These are phyloP conservation scores for Cylindrodendrum hubeiense DNA, from an alignment of 2,329 filamentous ascomycete species.

Conservation along the genomic window DNA sequence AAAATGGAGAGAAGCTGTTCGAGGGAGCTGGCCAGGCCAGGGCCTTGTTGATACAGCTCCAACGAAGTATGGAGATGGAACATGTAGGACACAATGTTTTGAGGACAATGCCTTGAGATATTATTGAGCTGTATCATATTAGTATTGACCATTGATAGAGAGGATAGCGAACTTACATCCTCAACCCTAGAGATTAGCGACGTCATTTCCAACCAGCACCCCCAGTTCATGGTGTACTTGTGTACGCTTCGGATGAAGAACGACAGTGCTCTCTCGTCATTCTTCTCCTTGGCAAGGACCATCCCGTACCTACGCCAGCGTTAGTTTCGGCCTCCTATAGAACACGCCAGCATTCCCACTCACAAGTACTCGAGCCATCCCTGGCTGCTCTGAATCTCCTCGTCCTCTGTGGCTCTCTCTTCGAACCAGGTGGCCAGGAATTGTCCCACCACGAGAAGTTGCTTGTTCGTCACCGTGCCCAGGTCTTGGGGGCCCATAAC, in stretches of 20 bases:
- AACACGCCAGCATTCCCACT: constrained; percentile 40
- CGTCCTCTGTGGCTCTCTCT: constrained; percentile 70
- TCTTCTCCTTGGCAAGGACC: constrained; percentile 90
- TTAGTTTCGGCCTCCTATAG: constrained; percentile 5
- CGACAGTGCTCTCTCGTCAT: constrained; percentile 84
- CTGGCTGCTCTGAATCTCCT: constrained; percentile 74
- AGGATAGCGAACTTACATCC: constrained; percentile 70
- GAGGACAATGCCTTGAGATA: constrained; percentile 79
- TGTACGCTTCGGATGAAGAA: constrained; percentile 92
- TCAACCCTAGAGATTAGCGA: constrained; percentile 83
- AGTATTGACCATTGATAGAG: constrained; percentile 40
- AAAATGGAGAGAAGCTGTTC: constrained; percentile 87
- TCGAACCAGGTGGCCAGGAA: constrained; percentile 86
- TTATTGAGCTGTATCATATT: constrained; percentile 71
- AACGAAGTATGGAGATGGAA: constrained; percentile 93
- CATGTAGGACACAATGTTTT: constrained; percentile 93
- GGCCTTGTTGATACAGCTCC: constrained; percentile 89
- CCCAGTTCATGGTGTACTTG: constrained; percentile 95
- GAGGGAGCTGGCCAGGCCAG: constrained; percentile 79
- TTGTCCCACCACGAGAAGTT: constrained; percentile 80
- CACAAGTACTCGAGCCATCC: constrained; percentile 93
- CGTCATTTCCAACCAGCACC: constrained; percentile 93
- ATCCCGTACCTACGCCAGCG: constrained; percentile 77
- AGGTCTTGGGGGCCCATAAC: constrained; percentile 93
- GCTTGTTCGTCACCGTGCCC: constrained; percentile 86